Base-by-base conservation (phyloP, 2,329 filamentous ascomycete genomes). In the Pyrenochaeta sp. region DNA sequence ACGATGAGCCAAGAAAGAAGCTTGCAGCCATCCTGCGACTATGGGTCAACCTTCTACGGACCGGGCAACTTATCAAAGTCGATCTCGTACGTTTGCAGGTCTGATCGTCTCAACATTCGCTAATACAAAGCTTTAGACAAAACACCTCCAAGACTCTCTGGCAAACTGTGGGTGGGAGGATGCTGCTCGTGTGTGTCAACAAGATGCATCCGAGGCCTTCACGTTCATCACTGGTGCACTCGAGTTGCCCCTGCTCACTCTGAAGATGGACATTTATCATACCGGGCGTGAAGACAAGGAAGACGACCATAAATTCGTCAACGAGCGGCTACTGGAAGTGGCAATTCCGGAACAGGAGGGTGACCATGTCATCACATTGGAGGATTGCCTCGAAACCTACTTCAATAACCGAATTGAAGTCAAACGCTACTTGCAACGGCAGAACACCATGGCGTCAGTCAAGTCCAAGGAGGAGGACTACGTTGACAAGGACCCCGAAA, bases 351-450 rank as follows among this genome's bases (percentile, higher is more conserved):
- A 91, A 44, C 83, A 87, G 5, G 69, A 77, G 10, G 86, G 90
- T 40, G 88, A 87, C 20, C 87, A 86, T 53, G 82, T 84, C 2
- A 83, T 97, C 56, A 92, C 89, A 23, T 79, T 99, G 17, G 95
- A 98, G 75, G 90, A 96, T 62, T 98, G 94, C 65, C 78, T 99
- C 15, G 93, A 97, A 72, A 88, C 90, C 47, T 98, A 97, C 69
- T 98, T 98, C 82, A 97, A 98, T 75, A 93, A 93, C 51, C 85
- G 87, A 50, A 92, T 99, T 47, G 92, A 97, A 67, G 92, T 99
- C 2, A 88, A 90, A 61, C 85, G 94, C 46, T 90, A 94, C 66
- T 71, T 90, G 33, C 83, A 87, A 63, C 80, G 87, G 15, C 81
- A 83, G 21, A 84, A 84, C 52, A 89, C 87, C 1, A 64, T 84